A percentile compares a stretch with the other conserved stretches of the same genome.
phyloP scores from a whole-genome alignment of 2,329 filamentous ascomycete genomes.

The Trichoderma cornu-damae region DNA sequence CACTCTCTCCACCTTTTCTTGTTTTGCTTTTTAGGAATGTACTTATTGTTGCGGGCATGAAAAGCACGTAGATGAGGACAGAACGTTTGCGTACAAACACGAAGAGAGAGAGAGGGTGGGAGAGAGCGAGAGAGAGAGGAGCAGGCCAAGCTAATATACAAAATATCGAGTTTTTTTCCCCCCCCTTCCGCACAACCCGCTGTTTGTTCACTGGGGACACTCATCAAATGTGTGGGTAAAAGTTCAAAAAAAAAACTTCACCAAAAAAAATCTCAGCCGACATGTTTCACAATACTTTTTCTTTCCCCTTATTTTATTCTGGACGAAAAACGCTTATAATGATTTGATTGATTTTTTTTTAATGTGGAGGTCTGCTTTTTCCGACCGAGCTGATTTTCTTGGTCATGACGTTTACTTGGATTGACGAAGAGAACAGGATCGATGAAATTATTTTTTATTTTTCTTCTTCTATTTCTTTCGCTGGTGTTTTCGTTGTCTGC shows the following conservation, averaged over 20 bases:
- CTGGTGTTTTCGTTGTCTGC: conserved; percentile 3
- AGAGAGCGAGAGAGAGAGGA: too few relatives aligned
- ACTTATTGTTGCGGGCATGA: conserved; percentile 24
- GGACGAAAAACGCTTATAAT: conserved; percentile 18
- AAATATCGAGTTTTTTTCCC: conserved; percentile 26
- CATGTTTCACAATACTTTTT: conserved; percentile 2
- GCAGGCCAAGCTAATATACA: conserved; percentile 31
- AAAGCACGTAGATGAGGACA: conserved; percentile 26
- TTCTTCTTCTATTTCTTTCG: neutral
- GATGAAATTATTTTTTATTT: neutral
- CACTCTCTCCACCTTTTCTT: conserved; percentile 2
- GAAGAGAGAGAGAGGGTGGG: too few relatives aligned
- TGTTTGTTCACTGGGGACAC: conserved; percentile 13
- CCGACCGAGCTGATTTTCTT: conserved; percentile 11
- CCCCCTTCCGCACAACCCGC: conserved; percentile 18
- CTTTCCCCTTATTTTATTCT: neutral
- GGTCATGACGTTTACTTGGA: conserved; percentile 17
- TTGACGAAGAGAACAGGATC: conserved; percentile 15
- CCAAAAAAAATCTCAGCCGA: neutral
- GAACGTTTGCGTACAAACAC: conserved; percentile 20
- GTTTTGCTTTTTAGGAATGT: conserved; percentile 23
- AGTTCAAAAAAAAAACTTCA: neutral
- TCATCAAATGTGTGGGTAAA: conserved; percentile 11
- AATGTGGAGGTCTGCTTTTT: conserved; percentile 17
- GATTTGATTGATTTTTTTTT: conserved; percentile 16